Percentiles rank a stretch among this genome's conserved stretches.
Evolutionary conservation across 805 yeast genomes (phyloP).

Genomic region (Starmerella potacharoeniae): DNA sequence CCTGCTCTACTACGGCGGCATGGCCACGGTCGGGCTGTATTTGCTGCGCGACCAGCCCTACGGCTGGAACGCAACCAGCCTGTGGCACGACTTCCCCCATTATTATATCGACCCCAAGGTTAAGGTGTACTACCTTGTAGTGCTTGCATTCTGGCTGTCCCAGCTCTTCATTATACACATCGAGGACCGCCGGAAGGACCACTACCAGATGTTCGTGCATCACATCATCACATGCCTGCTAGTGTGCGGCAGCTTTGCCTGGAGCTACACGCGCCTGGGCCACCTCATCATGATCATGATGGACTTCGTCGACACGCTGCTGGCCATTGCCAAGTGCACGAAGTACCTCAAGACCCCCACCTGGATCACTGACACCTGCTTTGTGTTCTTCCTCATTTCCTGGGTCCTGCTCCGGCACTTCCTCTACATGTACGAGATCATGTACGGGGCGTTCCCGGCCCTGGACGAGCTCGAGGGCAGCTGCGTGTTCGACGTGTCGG

Average conservation of each 20-base stretch:
- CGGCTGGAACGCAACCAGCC: conserved; percentile 42
- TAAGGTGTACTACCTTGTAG: conserved; percentile 61
- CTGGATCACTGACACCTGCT: conserved; percentile 52
- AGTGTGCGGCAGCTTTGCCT: conserved; percentile 59
- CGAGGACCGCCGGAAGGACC: conserved; percentile 73
- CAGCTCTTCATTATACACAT: conserved; percentile 66
- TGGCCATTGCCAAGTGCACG: conserved; percentile 63
- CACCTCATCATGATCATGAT: conserved; percentile 64
- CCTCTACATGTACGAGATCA: conserved; percentile 53
- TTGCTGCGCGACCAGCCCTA: conserved; percentile 50
- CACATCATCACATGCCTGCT: conserved; percentile 69
- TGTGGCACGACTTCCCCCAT: conserved; percentile 70
- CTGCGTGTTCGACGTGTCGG: conserved; percentile 23
- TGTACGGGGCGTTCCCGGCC: conserved; percentile 44
- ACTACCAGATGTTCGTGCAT: conserved; percentile 76
- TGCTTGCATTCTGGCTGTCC: conserved; percentile 70
- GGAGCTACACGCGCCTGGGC: conserved; percentile 66
- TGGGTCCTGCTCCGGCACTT: conserved; percentile 72
- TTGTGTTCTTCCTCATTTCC: conserved; percentile 49
- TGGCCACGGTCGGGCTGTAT: conserved; percentile 47
- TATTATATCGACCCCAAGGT: conserved; percentile 39
- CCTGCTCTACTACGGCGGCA: conserved; percentile 43
- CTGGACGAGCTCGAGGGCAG: conserved; percentile 28
- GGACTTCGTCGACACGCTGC: conserved; percentile 71
- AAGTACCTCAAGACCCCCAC: conserved; percentile 54